phyloP scores from a whole-genome alignment of 2,329 filamentous ascomycete species.

The Ophiostoma pallidulum region DNA sequence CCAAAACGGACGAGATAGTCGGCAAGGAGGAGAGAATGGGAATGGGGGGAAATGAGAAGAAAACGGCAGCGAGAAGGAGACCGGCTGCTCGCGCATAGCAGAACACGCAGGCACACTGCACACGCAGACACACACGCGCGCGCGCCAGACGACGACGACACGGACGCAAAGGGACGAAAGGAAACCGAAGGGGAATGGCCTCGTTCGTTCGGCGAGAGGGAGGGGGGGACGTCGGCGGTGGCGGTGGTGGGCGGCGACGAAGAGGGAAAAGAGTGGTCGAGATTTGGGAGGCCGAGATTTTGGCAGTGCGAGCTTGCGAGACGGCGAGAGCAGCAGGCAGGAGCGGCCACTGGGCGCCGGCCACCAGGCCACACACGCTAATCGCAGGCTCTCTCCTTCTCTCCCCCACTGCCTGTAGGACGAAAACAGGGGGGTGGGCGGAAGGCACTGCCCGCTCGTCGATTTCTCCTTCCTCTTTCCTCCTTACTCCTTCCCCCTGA shows the following conservation, averaged over 20 bases:
- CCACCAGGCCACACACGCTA: not conserved
- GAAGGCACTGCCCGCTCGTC: not conserved
- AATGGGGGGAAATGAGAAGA: too few relatives aligned
- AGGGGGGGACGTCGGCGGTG: constrained; percentile 6
- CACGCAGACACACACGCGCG: too few relatives aligned
- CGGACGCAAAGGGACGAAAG: not conserved
- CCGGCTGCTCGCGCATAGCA: constrained; percentile 2
- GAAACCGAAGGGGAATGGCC: constrained; percentile 1
- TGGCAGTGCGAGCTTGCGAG: not conserved
- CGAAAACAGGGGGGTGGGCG: not conserved
- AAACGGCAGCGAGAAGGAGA: not conserved
- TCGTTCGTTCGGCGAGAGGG: constrained; percentile 5
- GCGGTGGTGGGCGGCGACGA: not conserved
- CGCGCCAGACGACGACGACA: not conserved
- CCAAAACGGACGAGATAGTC: not conserved
- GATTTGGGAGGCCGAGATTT: constrained; percentile 1
- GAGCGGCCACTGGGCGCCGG: not conserved
- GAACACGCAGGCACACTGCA: not conserved
- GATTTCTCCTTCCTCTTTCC: too few relatives aligned
- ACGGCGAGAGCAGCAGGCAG: not conserved
- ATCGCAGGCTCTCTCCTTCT: too few relatives aligned
- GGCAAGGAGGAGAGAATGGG: not conserved
- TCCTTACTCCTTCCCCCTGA: too few relatives aligned
- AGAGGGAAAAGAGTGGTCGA: constrained; percentile 4
- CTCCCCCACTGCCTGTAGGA: not conserved